Base-by-base conservation (phyloP, 2,329 filamentous ascomycete genomes). In the Claviceps capensis region DNA sequence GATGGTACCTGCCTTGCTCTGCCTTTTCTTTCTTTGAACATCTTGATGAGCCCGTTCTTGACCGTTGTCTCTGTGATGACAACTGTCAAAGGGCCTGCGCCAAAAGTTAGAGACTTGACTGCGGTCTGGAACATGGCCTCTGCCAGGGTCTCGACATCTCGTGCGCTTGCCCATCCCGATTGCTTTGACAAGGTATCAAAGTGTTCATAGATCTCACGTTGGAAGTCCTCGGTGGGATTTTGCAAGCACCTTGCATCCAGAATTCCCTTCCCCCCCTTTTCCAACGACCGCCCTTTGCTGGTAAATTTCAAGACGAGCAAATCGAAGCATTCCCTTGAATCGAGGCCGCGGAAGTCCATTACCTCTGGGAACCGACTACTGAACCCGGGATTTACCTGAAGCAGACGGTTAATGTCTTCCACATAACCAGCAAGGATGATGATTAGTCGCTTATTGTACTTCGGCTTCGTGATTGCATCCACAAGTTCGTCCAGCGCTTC, bases 371-470 rank as follows among this genome's bases (percentile, higher is more conserved):
- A 88, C 0, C 83, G 75, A 41, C 78, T 83, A 0, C 76, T 77
- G 16, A 88, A 65, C 0, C 83, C 83, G 0, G 77, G 72, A 55
- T 87, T 87, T 19, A 74, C 69, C 0, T 67, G 65, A 65, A 87
- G 72, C 0, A 88, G 71, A 0, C 69, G 65, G 57, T 87, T 79
- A 53, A 88, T 86, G 40, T 86, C 79, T 0, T 72, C 58, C 9
- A 81, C 77, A 55, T 88, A 88, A 0, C 85, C 84, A 0, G 84
- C 84, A 0, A 88, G 66, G 38, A 88, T 85, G 38, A 83, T 73
- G 41, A 88, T 72, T 2, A 87, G 65, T 53, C 81, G 83, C 36
- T 74, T 69, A 2, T 69, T 65, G 60, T 79, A 87, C 40, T 68
- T 73, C 0, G 74, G 71, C 54, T 86, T 78, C 2, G 73, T 77